Conservation (phyloP, 2,329 filamentous ascomycete species). For the Aspergillus hortae region DNA sequence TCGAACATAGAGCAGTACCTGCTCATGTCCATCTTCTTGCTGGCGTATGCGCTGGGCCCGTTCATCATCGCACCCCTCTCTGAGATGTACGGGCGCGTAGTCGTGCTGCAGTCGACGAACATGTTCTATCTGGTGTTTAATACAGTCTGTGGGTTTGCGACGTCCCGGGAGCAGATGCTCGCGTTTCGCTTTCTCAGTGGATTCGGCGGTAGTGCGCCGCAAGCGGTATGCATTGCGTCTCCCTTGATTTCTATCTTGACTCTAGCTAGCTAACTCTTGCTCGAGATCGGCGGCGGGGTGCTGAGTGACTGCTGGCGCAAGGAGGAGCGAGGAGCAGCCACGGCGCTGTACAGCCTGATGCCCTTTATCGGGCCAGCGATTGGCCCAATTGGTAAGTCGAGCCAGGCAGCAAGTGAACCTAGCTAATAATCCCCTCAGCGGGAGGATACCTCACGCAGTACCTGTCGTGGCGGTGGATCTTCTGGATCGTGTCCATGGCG, state of each 20-base stretch:
- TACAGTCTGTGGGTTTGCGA: conserved; percentile 33
- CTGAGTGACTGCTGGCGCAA: conserved; percentile 55
- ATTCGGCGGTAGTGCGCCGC: conserved; percentile 51
- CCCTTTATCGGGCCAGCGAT: conserved; percentile 63
- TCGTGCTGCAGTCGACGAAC: conserved; percentile 13
- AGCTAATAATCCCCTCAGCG: conserved; percentile 21
- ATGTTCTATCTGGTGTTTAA: conserved; percentile 15
- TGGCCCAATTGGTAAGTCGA: conserved; percentile 51
- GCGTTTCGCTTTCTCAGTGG: conserved; percentile 57
- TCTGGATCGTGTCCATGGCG: conserved; percentile 62
- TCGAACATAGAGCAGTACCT: conserved; percentile 43
- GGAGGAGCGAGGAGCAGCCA: conserved; percentile 60
- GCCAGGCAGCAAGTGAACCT: neutral
- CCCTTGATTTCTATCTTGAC: conserved; percentile 37
- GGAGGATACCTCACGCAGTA: conserved; percentile 62
- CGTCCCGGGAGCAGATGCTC: conserved; percentile 32
- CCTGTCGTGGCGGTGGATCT: conserved; percentile 70
- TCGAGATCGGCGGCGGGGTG: conserved; percentile 35
- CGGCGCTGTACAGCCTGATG: conserved; percentile 59
- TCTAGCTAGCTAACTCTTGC: conserved; percentile 6
- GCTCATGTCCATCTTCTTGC: conserved; percentile 53
- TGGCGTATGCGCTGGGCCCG: conserved; percentile 46
- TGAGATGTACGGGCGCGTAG: conserved; percentile 16
- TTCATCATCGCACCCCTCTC: conserved; percentile 16
- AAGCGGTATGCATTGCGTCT: conserved; percentile 20